Base-by-base conservation (phyloP, 305 asterid genomes). In the Andrographis paniculata region DNA sequence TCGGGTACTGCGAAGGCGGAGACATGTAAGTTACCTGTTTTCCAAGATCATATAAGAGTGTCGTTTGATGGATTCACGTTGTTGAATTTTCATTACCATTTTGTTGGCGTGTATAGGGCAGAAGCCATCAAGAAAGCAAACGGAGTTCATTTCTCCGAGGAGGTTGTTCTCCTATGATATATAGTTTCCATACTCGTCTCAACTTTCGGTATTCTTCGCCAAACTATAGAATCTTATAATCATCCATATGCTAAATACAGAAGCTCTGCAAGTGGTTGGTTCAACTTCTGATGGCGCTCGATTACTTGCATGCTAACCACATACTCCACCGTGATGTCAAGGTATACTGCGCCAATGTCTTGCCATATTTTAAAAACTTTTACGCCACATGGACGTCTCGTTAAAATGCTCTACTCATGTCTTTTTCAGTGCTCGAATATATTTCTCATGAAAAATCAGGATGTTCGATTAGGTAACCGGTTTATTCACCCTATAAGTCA, bases 1-100 rank as follows among this genome's bases (percentile, higher is more conserved):
- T 92, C 22, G 97, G 95, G 41, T 84, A 87, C 68, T 92, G 99
- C 59, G 99, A 92, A 77, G 97, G 95, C 55, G 99, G 99, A 64
- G 99, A 92, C 65, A 78, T 92, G 99, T 87, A 77, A 82, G 97
- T 71, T 60, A 49, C 65, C 49, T 35, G 47, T 55, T 58, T 57
- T 42, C 20, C 6, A 17, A 42, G 17, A 33, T 16, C 52, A 4
- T 19, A 8, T 52, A 20, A 14, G 24, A 30, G 16, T 19, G 21
- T 8, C 24, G 15, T 23, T 49, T 23, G 22, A 20, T 33, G 30
- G 53, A n/a, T 15, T 54, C 8, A 51, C 10, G 41, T 39, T 52
- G 49, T 20, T 20, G 37, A 44, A 33, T 54, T 45, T 70, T 44
- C 38, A 27, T 49, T 31, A 41, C 11, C 16, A 16, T 55, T 47